phyloP scores from a whole-genome alignment of 768 basidiomycete species.

The Suillus alpinus region DNA sequence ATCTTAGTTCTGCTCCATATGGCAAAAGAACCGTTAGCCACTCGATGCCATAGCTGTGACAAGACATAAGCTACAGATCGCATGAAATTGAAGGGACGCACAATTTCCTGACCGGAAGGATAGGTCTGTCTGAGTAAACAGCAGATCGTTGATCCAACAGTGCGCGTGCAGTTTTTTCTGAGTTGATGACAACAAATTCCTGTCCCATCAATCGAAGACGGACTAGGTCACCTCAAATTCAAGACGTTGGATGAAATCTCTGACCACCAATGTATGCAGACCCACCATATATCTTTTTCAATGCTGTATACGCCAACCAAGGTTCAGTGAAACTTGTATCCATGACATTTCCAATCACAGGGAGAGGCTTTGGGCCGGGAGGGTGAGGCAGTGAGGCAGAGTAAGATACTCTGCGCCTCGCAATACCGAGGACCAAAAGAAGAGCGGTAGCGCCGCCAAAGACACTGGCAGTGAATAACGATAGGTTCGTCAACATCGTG shows the following conservation, averaged over 20 bases:
- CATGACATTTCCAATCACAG: constrained; percentile 25
- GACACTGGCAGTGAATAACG: neutral
- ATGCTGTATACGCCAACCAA: constrained; percentile 32
- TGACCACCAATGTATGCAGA: neutral
- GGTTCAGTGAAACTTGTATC: constrained; percentile 24
- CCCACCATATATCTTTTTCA: constrained; percentile 31
- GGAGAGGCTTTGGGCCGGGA: constrained; percentile 28
- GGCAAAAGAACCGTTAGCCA: constrained; percentile 21
- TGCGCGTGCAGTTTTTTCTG: constrained; percentile 4
- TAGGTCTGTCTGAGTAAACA: constrained; percentile 8
- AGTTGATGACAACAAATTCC: constrained; percentile 7
- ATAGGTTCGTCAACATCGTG: neutral
- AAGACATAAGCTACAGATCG: neutral
- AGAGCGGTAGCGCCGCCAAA: neutral
- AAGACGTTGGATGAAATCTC: neutral
- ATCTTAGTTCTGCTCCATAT: constrained; percentile 18
- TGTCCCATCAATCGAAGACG: neutral
- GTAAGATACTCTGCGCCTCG: no score
- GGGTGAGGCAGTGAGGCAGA: constrained; percentile 17
- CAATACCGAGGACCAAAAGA: neutral
- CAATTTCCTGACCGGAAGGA: neutral
- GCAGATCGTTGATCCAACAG: constrained; percentile 9
- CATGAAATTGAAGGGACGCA: neutral
- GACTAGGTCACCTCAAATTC: neutral
- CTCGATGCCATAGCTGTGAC: constrained; percentile 23